phyloP scores from a whole-genome alignment of 345 rosid species.

The Hibiscus trionum region DNA sequence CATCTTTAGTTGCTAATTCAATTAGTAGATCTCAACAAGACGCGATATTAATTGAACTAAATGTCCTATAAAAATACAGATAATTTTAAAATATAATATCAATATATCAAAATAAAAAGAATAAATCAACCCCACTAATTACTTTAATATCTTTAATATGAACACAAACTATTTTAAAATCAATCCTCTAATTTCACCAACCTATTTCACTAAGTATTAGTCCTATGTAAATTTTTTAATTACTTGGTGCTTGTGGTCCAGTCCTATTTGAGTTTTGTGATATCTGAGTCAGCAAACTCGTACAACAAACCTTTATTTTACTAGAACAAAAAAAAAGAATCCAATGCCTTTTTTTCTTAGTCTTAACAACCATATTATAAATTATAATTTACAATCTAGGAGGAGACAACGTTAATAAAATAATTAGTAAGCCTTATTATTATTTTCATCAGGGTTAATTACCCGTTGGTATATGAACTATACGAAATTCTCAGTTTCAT shows the following conservation, averaged over 20 bases:
- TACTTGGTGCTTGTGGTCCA: neutral
- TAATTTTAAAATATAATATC: too few species aligned
- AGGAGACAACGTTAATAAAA: neutral
- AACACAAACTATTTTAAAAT: too few species aligned
- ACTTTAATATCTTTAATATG: too few species aligned
- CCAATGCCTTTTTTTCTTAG: conserved; percentile 5
- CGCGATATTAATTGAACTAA: too few species aligned
- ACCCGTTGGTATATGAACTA: too few species aligned
- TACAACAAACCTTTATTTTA: neutral
- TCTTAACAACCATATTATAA: neutral
- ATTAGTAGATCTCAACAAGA: too few species aligned
- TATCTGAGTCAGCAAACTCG: neutral
- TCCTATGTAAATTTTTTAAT: neutral
- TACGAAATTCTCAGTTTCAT: too few species aligned
- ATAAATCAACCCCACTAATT: too few species aligned
- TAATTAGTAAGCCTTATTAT: neutral
- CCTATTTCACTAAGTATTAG: neutral
- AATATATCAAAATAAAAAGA: too few species aligned
- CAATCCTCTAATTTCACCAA: neutral
- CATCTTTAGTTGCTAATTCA: too few species aligned
- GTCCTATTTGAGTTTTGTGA: neutral
- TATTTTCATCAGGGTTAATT: too few species aligned
- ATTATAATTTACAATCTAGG: neutral
- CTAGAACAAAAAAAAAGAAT: neutral
- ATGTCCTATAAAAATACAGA: too few species aligned